These are phyloP conservation scores for Mortierella sp. DNA, from an alignment of 371 early-diverging fungal species.

Conservation along the genomic window DNA sequence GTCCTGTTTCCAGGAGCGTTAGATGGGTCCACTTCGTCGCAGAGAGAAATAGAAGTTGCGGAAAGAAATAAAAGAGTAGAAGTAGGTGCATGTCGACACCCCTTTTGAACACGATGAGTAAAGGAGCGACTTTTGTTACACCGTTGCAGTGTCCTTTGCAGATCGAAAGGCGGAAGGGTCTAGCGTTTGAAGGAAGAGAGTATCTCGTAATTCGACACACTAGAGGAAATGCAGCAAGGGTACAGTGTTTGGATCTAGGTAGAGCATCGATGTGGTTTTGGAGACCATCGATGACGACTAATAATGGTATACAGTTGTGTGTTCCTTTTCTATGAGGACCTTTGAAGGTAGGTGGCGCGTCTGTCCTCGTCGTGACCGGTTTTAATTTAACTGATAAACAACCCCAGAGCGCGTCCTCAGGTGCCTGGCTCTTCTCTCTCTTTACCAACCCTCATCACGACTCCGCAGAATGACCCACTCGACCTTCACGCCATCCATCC, in stretches of 20 bases:
- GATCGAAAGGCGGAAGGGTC: too few relatives aligned
- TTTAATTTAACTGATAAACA: conserved; percentile 7
- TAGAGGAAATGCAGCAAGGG: too few relatives aligned
- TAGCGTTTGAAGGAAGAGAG: too few relatives aligned
- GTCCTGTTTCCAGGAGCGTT: not conserved
- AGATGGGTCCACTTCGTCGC: not conserved
- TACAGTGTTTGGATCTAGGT: too few relatives aligned
- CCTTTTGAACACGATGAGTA: too few relatives aligned
- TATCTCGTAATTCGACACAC: too few relatives aligned
- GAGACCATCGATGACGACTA: not conserved
- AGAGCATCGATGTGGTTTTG: too few relatives aligned
- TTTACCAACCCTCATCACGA: not conserved
- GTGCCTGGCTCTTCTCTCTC: not conserved
- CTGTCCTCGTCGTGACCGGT: not conserved
- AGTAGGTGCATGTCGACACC: too few relatives aligned
- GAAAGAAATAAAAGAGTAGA: too few relatives aligned
- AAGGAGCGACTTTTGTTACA: too few relatives aligned
- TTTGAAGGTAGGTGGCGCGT: not conserved
- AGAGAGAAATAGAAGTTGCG: too few relatives aligned
- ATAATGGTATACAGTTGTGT: not conserved
- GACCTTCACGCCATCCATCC: conserved; percentile 42
- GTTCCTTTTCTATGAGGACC: not conserved
- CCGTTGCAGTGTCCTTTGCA: too few relatives aligned
- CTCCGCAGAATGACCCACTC: conserved; percentile 28
- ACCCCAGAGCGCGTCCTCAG: not conserved